Evolutionary conservation across 2,329 filamentous ascomycete genomes (phyloP), one percentile per base, ranked within the genome.

Genomic region (Diaporthe eres): DNA sequence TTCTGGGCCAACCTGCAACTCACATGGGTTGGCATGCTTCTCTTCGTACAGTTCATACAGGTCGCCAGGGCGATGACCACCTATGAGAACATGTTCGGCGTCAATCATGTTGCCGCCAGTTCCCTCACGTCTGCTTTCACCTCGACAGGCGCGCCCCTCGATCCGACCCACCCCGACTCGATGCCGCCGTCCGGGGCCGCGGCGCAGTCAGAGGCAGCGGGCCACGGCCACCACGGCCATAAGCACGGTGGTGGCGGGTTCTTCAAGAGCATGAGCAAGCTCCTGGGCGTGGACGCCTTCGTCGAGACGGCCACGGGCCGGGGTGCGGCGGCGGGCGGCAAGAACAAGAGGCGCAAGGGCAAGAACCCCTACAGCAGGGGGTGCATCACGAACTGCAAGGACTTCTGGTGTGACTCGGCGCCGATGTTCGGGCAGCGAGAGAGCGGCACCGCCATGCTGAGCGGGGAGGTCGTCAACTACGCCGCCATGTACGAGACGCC

Each of bases 1-100:
- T 85, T 94, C 39, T 99, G 97, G 97, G 90, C 90, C 9, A 89
- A 90, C 2, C 87, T 98, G 58, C 97, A 99, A 84, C 90, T 98
- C 44, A 93, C 95, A 28, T 99, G 97, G 97, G 95, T 98, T 3
- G 93, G 94, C n/a, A 98, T 99, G 96, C 92, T 99, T 47, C 89
- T 98, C 76, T 94, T 95, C 78, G 97, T 98, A 7, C 97, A 99
- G 83, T 92, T 98, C 71, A 89, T 98, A 70, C 97, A 99, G 82
- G 93, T 99, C 71, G 94, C 95, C 0, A 92, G 95, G 77, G 97
- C 96, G 75, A 93, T 98, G 88, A 99, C 97, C 1, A 99, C 97
- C 0, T 98, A 94, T 85, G 97, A 99, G 85, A 98, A 96, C 84
- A 98, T 99, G 96, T 92, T 93, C 78, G 94, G 95, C 70, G 90